phyloP scores from a whole-genome alignment of 306 rosid genomes.

The Dryas alaskensis region DNA sequence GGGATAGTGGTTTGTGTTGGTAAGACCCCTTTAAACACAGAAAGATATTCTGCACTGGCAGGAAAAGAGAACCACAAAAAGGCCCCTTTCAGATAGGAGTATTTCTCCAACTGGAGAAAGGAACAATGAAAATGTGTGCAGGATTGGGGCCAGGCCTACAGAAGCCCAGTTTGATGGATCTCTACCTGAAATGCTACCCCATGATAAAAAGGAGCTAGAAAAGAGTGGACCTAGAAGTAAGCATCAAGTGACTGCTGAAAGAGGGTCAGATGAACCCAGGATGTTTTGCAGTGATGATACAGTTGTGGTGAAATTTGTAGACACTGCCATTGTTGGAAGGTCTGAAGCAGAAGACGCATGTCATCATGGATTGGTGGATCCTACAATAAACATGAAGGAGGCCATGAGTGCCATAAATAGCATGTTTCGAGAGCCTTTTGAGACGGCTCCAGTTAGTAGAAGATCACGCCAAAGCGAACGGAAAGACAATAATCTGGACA shows the following conservation, averaged over 20 bases:
- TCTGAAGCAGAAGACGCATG: constrained; percentile 85
- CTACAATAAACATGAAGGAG: constrained; percentile 92
- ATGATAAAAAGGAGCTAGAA: too few species aligned
- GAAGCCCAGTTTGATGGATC: constrained; percentile 26
- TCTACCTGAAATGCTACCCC: too few species aligned
- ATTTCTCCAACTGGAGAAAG: constrained; percentile 31
- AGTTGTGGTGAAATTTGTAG: constrained; percentile 68
- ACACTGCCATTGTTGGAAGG: constrained; percentile 68
- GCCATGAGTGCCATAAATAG: constrained; percentile 80
- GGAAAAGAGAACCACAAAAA: constrained; percentile 45
- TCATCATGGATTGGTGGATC: constrained; percentile 90
- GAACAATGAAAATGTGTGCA: constrained; percentile 27
- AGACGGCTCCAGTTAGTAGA: constrained; percentile 44
- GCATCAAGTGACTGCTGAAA: constrained; percentile 17
- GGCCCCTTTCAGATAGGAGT: constrained; percentile 33
- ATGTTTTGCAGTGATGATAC: constrained; percentile 59
- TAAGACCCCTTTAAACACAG: neutral
- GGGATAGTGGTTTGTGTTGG: constrained; percentile 12
- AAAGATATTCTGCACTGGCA: constrained; percentile 29
- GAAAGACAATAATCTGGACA: constrained; percentile 26
- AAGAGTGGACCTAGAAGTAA: constrained; percentile 14
- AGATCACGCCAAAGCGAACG: constrained; percentile 39
- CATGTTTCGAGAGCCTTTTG: constrained; percentile 85
- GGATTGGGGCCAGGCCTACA: constrained; percentile 22
- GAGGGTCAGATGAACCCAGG: constrained; percentile 28